Percentiles rank a stretch among this genome's conserved stretches.
Conservation (phyloP, 371 early-diverging fungal genomes). For the Lichtheimia corymbifera region DNA sequence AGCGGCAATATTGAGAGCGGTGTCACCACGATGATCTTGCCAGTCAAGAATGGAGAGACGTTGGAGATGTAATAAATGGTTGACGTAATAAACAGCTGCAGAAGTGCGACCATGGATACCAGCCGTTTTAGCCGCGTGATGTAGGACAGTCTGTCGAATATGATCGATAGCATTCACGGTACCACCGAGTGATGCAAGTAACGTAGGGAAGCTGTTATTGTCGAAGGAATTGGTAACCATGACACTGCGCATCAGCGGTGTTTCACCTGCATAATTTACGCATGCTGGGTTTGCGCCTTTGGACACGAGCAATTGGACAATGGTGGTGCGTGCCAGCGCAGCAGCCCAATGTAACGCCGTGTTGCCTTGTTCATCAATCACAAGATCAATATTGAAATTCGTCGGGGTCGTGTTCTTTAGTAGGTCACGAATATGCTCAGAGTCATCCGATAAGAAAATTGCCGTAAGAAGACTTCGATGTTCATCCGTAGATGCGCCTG, state of each 20-base stretch:
- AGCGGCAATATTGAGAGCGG: conserved; percentile 88
- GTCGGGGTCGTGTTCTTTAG: conserved; percentile 23
- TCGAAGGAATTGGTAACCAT: conserved; percentile 87
- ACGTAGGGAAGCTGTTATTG: conserved; percentile 67
- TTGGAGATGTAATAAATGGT: conserved; percentile 67
- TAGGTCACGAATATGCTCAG: conserved; percentile 56
- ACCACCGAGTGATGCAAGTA: conserved; percentile 69
- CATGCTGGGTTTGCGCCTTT: conserved; percentile 67
- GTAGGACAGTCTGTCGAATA: conserved; percentile 78
- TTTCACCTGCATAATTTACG: conserved; percentile 75
- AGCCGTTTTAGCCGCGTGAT: conserved; percentile 80
- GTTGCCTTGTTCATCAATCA: conserved; percentile 83
- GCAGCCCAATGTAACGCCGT: conserved; percentile 88
- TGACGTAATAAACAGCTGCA: conserved; percentile 78
- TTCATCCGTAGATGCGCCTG: conserved; percentile 39
- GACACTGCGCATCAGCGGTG: conserved; percentile 84
- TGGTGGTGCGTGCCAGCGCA: conserved; percentile 70
- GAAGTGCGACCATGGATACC: conserved; percentile 60
- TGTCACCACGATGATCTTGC: conserved; percentile 85
- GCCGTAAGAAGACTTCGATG: conserved; percentile 72
- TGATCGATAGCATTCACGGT: conserved; percentile 70
- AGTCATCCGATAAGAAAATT: conserved; percentile 71
- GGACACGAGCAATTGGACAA: conserved; percentile 66
- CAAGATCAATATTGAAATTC: conserved; percentile 67
- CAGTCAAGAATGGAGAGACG: conserved; percentile 47